phyloP scores from a whole-genome alignment of 768 basidiomycete species.

The Porpolomopsis calyptriformis region DNA sequence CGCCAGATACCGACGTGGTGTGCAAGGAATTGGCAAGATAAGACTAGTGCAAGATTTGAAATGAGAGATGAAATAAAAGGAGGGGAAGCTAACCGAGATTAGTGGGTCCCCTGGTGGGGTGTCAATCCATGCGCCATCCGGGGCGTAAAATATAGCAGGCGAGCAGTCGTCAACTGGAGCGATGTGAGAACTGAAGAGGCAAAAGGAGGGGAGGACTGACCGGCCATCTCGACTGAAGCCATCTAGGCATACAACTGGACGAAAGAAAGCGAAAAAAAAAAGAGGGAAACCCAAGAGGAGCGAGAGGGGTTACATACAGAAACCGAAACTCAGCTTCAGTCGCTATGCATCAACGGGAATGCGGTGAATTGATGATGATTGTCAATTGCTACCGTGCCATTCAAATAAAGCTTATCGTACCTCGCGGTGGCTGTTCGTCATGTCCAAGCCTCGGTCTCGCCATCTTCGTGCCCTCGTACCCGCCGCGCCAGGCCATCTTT shows the following conservation, averaged over 20 bases:
- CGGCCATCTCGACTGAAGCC: slow-evolving; percentile 35
- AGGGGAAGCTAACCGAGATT: slow-evolving; percentile 23
- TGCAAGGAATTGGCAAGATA: slow-evolving; percentile 39
- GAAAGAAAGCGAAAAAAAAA: slow-evolving; percentile 1
- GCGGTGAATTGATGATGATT: too few relatives aligned
- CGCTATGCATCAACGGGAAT: too few relatives aligned
- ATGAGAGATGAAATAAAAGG: not conserved
- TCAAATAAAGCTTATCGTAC: too few relatives aligned
- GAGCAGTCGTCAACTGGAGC: slow-evolving; percentile 46
- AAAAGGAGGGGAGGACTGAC: slow-evolving; percentile 16
- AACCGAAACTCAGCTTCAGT: too few relatives aligned
- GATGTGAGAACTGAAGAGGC: not conserved
- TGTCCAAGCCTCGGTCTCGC: too few relatives aligned
- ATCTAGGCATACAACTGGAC: slow-evolving; percentile 31
- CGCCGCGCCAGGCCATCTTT: slow-evolving; percentile 45
- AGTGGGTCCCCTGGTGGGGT: slow-evolving; percentile 30
- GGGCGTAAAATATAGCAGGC: slow-evolving; percentile 41
- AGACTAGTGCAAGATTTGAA: slow-evolving; percentile 19
- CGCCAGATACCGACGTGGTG: slow-evolving; percentile 31
- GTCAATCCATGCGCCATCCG: slow-evolving; percentile 41
- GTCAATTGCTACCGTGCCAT: too few relatives aligned
- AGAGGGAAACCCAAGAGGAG: not conserved
- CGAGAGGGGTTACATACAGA: slow-evolving; percentile 5
- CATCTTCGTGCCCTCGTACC: slow-evolving; percentile 43
- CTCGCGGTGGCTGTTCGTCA: too few relatives aligned